These are phyloP conservation scores for Neonectria neomacrospora DNA, from an alignment of 2,329 filamentous ascomycete species.

Conservation along the genomic window DNA sequence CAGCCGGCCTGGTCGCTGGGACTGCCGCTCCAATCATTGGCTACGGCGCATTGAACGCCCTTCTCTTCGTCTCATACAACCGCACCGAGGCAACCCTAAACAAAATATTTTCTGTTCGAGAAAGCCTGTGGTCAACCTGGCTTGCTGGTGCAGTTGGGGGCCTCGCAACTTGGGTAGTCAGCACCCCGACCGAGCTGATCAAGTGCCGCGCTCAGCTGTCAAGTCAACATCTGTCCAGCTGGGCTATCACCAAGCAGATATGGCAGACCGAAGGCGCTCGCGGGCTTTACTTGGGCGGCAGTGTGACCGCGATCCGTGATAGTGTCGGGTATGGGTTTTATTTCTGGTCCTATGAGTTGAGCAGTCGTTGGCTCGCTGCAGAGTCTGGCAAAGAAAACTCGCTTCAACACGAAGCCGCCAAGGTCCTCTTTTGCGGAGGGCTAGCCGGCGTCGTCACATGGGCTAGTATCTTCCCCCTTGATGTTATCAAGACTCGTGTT, in stretches of 20 bases:
- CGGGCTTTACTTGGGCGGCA: constrained; percentile 84
- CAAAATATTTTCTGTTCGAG: constrained; percentile 46
- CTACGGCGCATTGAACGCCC: constrained; percentile 89
- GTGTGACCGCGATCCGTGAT: constrained; percentile 84
- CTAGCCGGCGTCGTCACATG: constrained; percentile 89
- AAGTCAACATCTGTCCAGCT: constrained; percentile 63
- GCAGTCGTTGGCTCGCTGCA: constrained; percentile 64
- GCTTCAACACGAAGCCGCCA: constrained; percentile 62
- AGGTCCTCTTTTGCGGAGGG: constrained; percentile 84
- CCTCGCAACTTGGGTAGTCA: constrained; percentile 85
- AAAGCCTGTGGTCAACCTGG: constrained; percentile 76
- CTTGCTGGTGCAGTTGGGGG: constrained; percentile 83
- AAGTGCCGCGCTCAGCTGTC: constrained; percentile 87
- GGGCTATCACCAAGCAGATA: constrained; percentile 71
- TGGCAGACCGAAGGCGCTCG: constrained; percentile 66
- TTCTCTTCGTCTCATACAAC: constrained; percentile 93
- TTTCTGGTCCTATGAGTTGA: constrained; percentile 91
- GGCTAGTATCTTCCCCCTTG: constrained; percentile 89
- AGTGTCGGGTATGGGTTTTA: constrained; percentile 97
- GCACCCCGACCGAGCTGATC: constrained; percentile 88
- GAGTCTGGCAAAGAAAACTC: constrained; percentile 35
- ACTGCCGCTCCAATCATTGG: constrained; percentile 87
- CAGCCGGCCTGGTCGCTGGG: constrained; percentile 65
- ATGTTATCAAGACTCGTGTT: constrained; percentile 92
- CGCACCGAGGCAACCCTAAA: constrained; percentile 76